Evolutionary conservation across 23 red algal genomes (phyloP).

Genomic region (Gracilaria gracilis): DNA sequence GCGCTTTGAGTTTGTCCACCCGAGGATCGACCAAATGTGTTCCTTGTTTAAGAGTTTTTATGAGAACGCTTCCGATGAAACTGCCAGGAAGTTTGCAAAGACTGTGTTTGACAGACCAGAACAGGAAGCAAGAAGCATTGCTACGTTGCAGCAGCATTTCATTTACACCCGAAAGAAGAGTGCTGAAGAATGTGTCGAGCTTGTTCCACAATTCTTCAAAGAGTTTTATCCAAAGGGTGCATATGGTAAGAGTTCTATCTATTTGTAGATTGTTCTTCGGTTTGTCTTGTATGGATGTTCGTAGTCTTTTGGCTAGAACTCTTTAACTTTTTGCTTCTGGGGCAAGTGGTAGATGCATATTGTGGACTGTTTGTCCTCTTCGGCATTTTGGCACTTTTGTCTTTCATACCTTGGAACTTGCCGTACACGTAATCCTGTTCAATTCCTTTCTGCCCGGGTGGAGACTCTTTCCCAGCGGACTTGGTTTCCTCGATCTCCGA

Average conservation of each 20-base stretch:
- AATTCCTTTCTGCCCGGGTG: background rate
- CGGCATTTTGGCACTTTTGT: too few relatives aligned
- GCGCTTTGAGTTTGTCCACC: constrained; percentile 70
- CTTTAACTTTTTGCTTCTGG: background rate
- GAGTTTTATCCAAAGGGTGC: constrained; percentile 74
- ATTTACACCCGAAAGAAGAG: constrained; percentile 65
- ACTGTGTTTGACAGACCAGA: constrained; percentile 59
- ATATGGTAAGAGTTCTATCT: constrained; percentile 21
- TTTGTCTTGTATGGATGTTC: background rate
- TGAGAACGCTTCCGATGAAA: constrained; percentile 33
- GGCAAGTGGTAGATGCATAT: background rate
- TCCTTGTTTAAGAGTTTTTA: constrained; percentile 76
- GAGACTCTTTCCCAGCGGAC: too few relatives aligned
- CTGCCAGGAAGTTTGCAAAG: constrained; percentile 65
- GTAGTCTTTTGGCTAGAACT: background rate
- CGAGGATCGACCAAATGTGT: constrained; percentile 62
- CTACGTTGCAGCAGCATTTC: constrained; percentile 79
- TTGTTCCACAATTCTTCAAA: constrained; percentile 66
- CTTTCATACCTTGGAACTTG: background rate
- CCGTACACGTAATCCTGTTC: background rate
- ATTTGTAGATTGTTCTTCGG: background rate
- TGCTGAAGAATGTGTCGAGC: constrained; percentile 63
- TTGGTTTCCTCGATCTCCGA: too few relatives aligned
- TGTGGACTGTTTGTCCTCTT: background rate
- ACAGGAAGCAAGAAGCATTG: constrained; percentile 67